Conservation (phyloP, 169 alveolate genomes). For the Pseudocohnilembus persalinus region DNA sequence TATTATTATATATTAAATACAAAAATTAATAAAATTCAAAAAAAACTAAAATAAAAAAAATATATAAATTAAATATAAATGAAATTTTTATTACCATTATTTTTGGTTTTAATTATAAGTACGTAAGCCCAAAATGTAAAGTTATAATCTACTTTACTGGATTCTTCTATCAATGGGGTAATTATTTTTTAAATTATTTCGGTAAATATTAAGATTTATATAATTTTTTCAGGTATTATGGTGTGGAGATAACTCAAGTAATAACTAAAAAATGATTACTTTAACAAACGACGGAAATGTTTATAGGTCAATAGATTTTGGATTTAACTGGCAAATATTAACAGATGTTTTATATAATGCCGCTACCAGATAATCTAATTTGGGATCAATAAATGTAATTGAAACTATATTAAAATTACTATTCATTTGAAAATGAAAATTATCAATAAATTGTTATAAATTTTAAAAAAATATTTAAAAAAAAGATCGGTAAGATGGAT, state of each 20-base stretch:
- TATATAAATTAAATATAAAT: too few relatives aligned
- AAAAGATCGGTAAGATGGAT: conserved; percentile 42
- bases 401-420: background rate
- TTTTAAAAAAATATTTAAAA: background rate
- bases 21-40: too few relatives aligned
- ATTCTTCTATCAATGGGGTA: too few relatives aligned
- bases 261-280: conserved; percentile 33
- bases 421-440: background rate
- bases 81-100: too few relatives aligned
- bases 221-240: conserved; percentile 23
- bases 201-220: too few relatives aligned
- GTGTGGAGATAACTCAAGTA: conserved; percentile 41
- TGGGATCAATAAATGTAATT: conserved; percentile 36
- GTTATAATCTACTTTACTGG: too few relatives aligned
- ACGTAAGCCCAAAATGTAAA: too few relatives aligned
- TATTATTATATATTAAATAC: too few relatives aligned
- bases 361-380: conserved; percentile 26
- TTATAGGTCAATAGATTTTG: conserved; percentile 54
- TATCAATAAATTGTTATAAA: background rate
- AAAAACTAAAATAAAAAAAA: too few relatives aligned
- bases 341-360: conserved; percentile 30
- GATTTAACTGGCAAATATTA: conserved; percentile 52
- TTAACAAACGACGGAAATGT: conserved; percentile 52
- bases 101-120: too few relatives aligned
- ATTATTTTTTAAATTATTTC: too few relatives aligned